Base-by-base conservation (phyloP, 805 yeast genomes). In the Wickerhamiella galacta region DNA sequence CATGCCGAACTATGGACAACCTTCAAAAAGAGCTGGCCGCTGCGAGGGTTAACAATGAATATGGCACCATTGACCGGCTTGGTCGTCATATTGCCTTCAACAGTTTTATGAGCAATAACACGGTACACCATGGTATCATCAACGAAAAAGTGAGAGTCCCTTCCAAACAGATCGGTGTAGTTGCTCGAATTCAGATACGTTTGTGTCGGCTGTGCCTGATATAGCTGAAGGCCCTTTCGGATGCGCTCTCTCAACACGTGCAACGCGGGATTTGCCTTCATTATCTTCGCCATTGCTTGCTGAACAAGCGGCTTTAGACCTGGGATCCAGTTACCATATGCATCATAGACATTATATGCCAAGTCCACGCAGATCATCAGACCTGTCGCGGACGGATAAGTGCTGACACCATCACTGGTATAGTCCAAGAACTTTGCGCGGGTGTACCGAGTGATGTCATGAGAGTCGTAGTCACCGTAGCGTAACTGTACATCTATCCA, bases 381-480 rank as follows among this genome's bases (percentile, higher is more conserved):
- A 40, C 99, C 99, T 0, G 95, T 80, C 2, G 93, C 81, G 2
- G 93, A 76, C 3, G 98, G 96, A 51, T 90, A 90, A 35, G 75
- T 63, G 45, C 87, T 76, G 3, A 77, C 63, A 40, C 72, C 76
- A 52, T 90, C 98, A 1, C 81, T 69, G 2, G 95, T 87, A 48
- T 90, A 90, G 48, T 90, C 98, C 48, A 90, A 58, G 52, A 74
- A 90, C 51, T 90, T 90, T 5, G 95, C 85, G 34, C 95, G 63
- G 1, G 93, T 79, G 51, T 90, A 90, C 42, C 95, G 70, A 0
- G 94, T 77, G 31, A 90, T 83, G 52, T 90, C 96, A 51, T 90
- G 98, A 4, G 95, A 81, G 53, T 90, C 99, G 53, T 81, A 90
- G 53, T 90, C 99, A 44, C 99, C 98, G 50, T 87, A 90, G 34